These are phyloP conservation scores for Smallanthus sonchifolius DNA, from an alignment of 129 eudicot species.

Conservation along the genomic window DNA sequence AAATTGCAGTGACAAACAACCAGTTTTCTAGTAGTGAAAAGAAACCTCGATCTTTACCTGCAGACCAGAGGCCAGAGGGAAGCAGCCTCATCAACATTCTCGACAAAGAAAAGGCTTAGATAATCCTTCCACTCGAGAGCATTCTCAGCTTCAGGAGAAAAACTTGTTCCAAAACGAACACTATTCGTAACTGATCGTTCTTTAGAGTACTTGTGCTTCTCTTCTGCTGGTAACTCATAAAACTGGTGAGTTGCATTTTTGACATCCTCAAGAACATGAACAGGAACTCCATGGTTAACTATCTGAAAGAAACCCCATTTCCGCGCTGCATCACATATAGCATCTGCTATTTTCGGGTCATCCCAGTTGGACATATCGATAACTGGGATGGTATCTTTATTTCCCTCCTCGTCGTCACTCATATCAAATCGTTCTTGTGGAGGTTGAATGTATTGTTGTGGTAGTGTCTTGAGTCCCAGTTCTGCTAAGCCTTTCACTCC, in stretches of 20 bases:
- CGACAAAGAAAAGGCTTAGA: slow-evolving; percentile 45
- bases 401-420: neutral
- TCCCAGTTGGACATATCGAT: slow-evolving; percentile 49
- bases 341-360: slow-evolving; percentile 39
- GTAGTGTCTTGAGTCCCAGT: slow-evolving; percentile 32
- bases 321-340: slow-evolving; percentile 50
- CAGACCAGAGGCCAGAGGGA: slow-evolving; percentile 42
- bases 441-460: slow-evolving; percentile 44
- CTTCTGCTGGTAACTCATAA: slow-evolving; percentile 39
- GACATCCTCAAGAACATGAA: slow-evolving; percentile 50
- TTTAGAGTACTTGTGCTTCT: slow-evolving; percentile 51
- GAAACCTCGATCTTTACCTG: slow-evolving; percentile 15
- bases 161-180: slow-evolving; percentile 52
- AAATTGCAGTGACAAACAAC: too few species aligned
- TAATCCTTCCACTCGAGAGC: slow-evolving; percentile 83
- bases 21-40: too few species aligned
- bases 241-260: slow-evolving; percentile 50
- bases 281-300: slow-evolving; percentile 59
- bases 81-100: slow-evolving; percentile 32
- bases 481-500: slow-evolving; percentile 53
- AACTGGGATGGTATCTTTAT: slow-evolving; percentile 33
- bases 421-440: slow-evolving; percentile 34
- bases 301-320: slow-evolving; percentile 71
- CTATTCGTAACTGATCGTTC: slow-evolving; percentile 35
- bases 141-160: slow-evolving; percentile 49